Conservation (phyloP, 208 protist species). For the Crithidia fasciculata region DNA sequence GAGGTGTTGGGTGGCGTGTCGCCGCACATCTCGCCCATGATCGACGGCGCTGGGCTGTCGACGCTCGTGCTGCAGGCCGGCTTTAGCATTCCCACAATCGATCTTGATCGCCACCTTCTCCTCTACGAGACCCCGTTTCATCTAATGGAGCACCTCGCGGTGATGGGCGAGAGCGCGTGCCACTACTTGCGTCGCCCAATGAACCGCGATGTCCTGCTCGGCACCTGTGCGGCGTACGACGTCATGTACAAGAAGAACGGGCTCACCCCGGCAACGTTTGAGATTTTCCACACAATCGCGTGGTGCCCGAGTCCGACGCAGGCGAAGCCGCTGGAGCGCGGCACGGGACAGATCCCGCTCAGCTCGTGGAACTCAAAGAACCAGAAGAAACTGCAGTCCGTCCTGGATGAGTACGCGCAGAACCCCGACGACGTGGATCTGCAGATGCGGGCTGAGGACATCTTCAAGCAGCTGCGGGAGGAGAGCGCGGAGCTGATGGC, state of each 20-base stretch:
- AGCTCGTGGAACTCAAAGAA: conserved; percentile 77
- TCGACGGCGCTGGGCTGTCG: conserved; percentile 82
- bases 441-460: conserved; percentile 71
- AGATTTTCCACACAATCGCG: conserved; percentile 90
- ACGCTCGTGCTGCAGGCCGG: conserved; percentile 88
- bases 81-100: conserved; percentile 91
- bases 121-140: conserved; percentile 91
- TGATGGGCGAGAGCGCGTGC: conserved; percentile 89
- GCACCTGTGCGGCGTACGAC: conserved; percentile 82
- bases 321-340: conserved; percentile 82
- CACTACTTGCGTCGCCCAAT: conserved; percentile 74
- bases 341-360: conserved; percentile 76
- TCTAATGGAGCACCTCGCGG: conserved; percentile 87
- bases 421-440: conserved; percentile 77
- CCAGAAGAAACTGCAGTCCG: conserved; percentile 66
- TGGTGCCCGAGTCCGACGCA: conserved; percentile 90
- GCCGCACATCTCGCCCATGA: conserved; percentile 92
- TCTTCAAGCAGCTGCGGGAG: conserved; percentile 73
- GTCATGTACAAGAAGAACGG: conserved; percentile 87
- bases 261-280: conserved; percentile 89
- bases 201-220: conserved; percentile 76
- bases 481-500: conserved; percentile 75
- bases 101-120: conserved; percentile 89
- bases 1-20: conserved; percentile 86
- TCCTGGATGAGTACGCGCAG: conserved; percentile 84